Base-by-base conservation (phyloP, 192 early-diverging fungal genomes). In the Mortierella claussenii region DNA sequence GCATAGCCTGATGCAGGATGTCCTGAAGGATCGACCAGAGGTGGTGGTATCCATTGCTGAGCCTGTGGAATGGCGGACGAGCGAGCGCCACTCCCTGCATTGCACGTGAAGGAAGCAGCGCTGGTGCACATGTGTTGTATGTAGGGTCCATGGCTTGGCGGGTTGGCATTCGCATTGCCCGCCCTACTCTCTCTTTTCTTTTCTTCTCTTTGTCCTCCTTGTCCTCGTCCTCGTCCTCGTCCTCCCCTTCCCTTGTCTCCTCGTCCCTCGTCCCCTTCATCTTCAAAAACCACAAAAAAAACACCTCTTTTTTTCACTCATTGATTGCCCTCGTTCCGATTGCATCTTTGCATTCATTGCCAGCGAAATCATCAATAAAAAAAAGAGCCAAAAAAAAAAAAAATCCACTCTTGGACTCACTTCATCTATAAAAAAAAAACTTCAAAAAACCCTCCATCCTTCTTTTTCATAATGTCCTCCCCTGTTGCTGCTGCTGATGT, bases 401-500 rank as follows among this genome's bases (percentile, higher is more conserved):
- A 36, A 45, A 55, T 10, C 37, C 8, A 40, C 37, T 40, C 37
- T 40, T 40, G 7, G 8, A 40, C 8, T 13, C 37, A 40, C 37
- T 13, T 40, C 37, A 31, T 24, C 21, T 34, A 65, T 32, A 63
- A 52, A 63, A 63, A 53, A 52, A 53, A 53, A 15, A 7, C 17
- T 48, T 55, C 32, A 66, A 46, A 32, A 28, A 24, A 20, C 21
- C 42, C 28, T 40, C 36, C 10, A 20, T 20, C 23, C 30, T 20
- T 21, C 34, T 37, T 30, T 17, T 43, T 33, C 40, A 50, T 66
- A 79, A 79, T 73, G 59, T 73, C 67, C 46, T 63, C 67, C 17
- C 68, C 56, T 50, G 59, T 67, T 60, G 50, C 53, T 45, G 26
- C 75, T n/a, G 65, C 81, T 55, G 68, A 66, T 44, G 76, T 61